Evolutionary conservation across 1,139 yeast genomes (phyloP).

Genomic region (Pichia inconspicua): DNA sequence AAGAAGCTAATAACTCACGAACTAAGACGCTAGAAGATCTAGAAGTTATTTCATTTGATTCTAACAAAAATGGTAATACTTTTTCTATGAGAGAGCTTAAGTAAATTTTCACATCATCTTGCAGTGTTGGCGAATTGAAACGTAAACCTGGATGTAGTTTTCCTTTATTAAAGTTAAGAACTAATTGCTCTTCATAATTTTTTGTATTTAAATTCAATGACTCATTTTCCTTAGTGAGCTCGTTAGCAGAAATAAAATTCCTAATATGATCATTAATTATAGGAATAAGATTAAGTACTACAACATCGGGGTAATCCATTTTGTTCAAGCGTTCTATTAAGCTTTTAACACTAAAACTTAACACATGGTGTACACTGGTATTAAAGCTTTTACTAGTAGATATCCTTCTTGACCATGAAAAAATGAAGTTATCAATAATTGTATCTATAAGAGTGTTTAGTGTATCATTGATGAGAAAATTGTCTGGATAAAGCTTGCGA

Average conservation of each 20-base stretch:
- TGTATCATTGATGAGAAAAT: slow-evolving; percentile 46
- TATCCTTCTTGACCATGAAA: slow-evolving; percentile 54
- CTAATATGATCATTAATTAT: slow-evolving; percentile 58
- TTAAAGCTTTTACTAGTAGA: slow-evolving; percentile 46
- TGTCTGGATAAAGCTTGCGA: slow-evolving; percentile 39
- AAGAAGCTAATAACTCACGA: slow-evolving; percentile 56
- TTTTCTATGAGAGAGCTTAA: slow-evolving; percentile 36
- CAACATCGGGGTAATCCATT: slow-evolving; percentile 49
- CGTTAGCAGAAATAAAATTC: slow-evolving; percentile 48
- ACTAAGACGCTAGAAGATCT: slow-evolving; percentile 43
- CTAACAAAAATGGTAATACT: slow-evolving; percentile 46
- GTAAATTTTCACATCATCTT: slow-evolving; percentile 46
- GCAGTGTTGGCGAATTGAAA: slow-evolving; percentile 33
- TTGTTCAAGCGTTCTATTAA: slow-evolving; percentile 36
- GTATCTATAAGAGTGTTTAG: slow-evolving; percentile 45
- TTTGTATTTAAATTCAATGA: slow-evolving; percentile 11
- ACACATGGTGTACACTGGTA: slow-evolving; percentile 41
- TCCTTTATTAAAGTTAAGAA: slow-evolving; percentile 51
- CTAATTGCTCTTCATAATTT: slow-evolving; percentile 47
- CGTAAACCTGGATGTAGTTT: slow-evolving; percentile 54
- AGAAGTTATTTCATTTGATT: slow-evolving; percentile 43
- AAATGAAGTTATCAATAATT: slow-evolving; percentile 53
- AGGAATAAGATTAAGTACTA: slow-evolving; percentile 57
- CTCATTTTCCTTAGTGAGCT: slow-evolving; percentile 27
- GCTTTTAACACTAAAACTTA: slow-evolving; percentile 37